A percentile compares a stretch with the other conserved stretches of the same genome.
These are phyloP conservation scores for Pythium periplocum DNA, from an alignment of 352 stramenopile species.

Conservation along the genomic window DNA sequence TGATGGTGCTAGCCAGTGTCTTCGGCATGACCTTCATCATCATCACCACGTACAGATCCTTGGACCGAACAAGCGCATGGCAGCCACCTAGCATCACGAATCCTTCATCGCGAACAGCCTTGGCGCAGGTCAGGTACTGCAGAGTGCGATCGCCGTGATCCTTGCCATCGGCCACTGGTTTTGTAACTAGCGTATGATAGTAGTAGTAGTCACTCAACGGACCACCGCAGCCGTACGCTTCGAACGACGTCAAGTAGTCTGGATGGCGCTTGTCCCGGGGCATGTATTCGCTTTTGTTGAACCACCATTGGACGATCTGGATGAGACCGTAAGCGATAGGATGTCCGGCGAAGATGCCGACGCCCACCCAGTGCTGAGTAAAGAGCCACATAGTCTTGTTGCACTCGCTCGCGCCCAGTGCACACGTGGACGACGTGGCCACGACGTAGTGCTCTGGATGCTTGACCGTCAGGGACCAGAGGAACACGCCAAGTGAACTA, in stretches of 20 bases:
- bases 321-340: slow-evolving; percentile 27
- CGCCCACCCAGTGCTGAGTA: slow-evolving; percentile 24
- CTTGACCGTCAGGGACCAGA: slow-evolving; percentile 19
- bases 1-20: slow-evolving; percentile 23
- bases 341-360: slow-evolving; percentile 22
- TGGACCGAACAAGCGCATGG: slow-evolving; percentile 27
- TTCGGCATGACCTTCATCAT: slow-evolving; percentile 25
- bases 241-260: slow-evolving; percentile 27
- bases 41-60: slow-evolving; percentile 31
- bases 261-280: slow-evolving; percentile 15
- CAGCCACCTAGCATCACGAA: slow-evolving; percentile 30
- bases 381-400: slow-evolving; percentile 16
- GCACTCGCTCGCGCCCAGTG: slow-evolving; percentile 21
- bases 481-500: slow-evolving; percentile 18
- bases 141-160: slow-evolving; percentile 3
- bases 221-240: slow-evolving; percentile 26
- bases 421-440: slow-evolving; percentile 13
- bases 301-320: slow-evolving; percentile 27
- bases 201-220: slow-evolving; percentile 33
- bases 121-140: slow-evolving; percentile 26
- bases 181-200: slow-evolving; percentile 30
- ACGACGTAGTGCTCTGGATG: slow-evolving; percentile 21
- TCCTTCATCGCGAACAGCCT: slow-evolving; percentile 28
- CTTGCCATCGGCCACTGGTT: slow-evolving; percentile 1
- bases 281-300: slow-evolving; percentile 25